These are phyloP conservation scores for Onygena corvina DNA, from an alignment of 2,329 filamentous ascomycete genomes.

Conservation along the genomic window DNA sequence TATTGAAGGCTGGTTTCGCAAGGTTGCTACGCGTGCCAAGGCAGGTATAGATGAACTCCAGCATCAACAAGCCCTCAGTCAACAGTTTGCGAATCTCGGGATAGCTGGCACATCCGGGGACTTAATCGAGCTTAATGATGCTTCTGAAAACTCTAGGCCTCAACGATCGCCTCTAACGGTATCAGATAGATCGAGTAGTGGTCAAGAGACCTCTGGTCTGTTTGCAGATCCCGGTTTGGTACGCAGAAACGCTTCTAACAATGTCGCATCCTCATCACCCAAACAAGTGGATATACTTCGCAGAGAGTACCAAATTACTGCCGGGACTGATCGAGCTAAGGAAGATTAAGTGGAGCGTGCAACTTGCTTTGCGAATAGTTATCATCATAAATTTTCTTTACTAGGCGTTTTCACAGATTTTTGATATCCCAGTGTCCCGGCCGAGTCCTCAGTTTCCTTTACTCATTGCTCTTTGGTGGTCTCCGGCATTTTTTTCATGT, in stretches of 20 bases:
- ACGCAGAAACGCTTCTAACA: neutral
- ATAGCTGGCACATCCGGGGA: constrained; percentile 27
- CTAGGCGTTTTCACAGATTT: neutral
- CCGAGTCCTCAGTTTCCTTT: neutral
- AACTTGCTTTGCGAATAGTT: neutral
- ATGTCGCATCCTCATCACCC: neutral
- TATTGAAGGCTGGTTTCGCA: constrained; percentile 81
- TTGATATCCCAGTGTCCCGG: neutral
- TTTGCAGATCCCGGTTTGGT: neutral
- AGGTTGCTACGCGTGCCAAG: constrained; percentile 49
- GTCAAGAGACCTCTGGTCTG: neutral
- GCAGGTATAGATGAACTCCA: constrained; percentile 31
- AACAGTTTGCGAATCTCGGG: constrained; percentile 14
- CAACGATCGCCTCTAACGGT: neutral
- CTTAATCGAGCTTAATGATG: constrained; percentile 35
- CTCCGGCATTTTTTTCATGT: neutral
- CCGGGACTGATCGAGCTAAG: neutral
- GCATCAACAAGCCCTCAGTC: constrained; percentile 16
- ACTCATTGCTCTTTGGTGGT: neutral
- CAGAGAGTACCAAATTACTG: no score
- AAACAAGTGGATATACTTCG: neutral
- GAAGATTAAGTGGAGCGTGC: neutral
- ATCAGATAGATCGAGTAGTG: neutral
- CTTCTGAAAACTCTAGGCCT: constrained; percentile 17
- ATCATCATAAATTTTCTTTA: neutral